A percentile compares a stretch with the other conserved stretches of the same genome.
Evolutionary conservation across 306 rosid species (phyloP).

Genomic region (Gastrolobium villosum): DNA sequence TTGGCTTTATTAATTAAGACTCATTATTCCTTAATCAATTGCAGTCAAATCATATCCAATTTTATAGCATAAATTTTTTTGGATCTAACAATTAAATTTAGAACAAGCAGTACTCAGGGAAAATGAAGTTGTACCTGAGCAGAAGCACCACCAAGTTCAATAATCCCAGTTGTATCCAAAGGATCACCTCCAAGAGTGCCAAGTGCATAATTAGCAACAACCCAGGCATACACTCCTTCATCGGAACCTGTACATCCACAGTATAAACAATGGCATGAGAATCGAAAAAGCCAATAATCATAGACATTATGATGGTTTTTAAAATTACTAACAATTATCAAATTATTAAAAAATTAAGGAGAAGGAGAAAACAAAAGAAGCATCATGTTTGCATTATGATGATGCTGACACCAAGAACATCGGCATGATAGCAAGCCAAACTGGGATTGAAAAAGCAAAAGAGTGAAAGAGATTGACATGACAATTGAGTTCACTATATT

Average conservation of each 20-base stretch:
- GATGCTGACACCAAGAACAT: constrained; percentile 11
- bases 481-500: neutral
- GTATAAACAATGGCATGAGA: constrained; percentile 1
- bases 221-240: constrained; percentile 95
- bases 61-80: constrained; percentile 31
- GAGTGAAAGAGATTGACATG: neutral
- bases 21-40: neutral
- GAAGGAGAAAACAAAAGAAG: constrained; percentile 26
- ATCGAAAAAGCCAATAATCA: neutral
- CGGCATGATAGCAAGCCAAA: constrained; percentile 29
- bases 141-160: constrained; percentile 97
- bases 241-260: constrained; percentile 77
- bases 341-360: neutral
- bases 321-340: neutral
- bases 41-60: neutral
- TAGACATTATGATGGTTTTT: constrained; percentile 1
- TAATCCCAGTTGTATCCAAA: constrained; percentile 77
- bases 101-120: constrained; percentile 14
- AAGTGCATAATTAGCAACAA: constrained; percentile 92
- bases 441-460: neutral
- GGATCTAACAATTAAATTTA: constrained; percentile 5
- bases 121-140: constrained; percentile 70
- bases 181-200: constrained; percentile 92
- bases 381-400: constrained; percentile 2
- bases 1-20: constrained; percentile 10